Percentiles rank a stretch among this genome's conserved stretches.
These are phyloP conservation scores for Jamesozyma spencerorum DNA, from an alignment of 805 yeast species.

Conservation along the genomic window DNA sequence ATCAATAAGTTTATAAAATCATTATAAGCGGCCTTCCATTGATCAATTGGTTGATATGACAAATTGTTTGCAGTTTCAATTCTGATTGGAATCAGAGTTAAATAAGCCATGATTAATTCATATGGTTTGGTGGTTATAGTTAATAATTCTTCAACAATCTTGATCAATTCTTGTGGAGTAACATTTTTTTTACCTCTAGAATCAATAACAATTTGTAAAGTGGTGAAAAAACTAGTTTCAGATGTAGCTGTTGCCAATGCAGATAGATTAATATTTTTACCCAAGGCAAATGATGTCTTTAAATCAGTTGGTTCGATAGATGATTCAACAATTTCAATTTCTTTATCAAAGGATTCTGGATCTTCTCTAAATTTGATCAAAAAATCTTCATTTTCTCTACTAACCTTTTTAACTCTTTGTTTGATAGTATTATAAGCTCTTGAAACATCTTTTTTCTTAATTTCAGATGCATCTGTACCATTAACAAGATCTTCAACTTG, in stretches of 20 bases:
- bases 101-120: constrained; percentile 68
- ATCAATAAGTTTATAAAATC: constrained; percentile 57
- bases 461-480: constrained; percentile 44
- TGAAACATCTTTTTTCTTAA: constrained; percentile 76
- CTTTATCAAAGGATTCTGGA: constrained; percentile 67
- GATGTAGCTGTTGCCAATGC: constrained; percentile 28
- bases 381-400: constrained; percentile 56
- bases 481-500: constrained; percentile 64
- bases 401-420: constrained; percentile 79
- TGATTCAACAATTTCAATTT: constrained; percentile 29
- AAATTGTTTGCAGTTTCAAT: constrained; percentile 68
- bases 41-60: constrained; percentile 63
- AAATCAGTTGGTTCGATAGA: constrained; percentile 7
- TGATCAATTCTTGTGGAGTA: constrained; percentile 71
- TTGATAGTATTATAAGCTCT: constrained; percentile 79
- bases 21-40: constrained; percentile 64
- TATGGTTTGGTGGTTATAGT: constrained; percentile 48
- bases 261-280: constrained; percentile 22
- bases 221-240: constrained; percentile 52
- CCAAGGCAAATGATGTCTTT: constrained; percentile 27
- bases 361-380: constrained; percentile 52
- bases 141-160: constrained; percentile 53
- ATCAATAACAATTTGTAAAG: constrained; percentile 68
- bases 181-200: constrained; percentile 93
- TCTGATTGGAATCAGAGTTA: constrained; percentile 77